These are phyloP conservation scores for Raphanus sativus DNA, from an alignment of 345 rosid genomes.

Conservation along the genomic window DNA sequence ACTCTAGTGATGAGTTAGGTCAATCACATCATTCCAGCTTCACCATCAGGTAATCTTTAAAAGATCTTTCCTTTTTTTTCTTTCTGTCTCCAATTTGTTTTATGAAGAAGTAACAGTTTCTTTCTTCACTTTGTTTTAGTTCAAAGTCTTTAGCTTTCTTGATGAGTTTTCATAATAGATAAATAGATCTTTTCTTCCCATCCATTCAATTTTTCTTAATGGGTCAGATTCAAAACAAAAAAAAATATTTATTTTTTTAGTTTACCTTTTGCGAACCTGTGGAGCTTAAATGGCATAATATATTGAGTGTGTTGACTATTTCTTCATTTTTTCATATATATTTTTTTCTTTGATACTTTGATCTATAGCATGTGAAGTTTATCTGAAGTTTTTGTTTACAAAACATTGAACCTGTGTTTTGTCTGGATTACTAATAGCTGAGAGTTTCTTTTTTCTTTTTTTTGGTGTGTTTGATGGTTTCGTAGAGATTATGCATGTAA, in stretches of 20 bases:
- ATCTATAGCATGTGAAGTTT: conserved; percentile 9
- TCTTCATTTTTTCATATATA: background rate
- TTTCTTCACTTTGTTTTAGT: conserved; percentile 17
- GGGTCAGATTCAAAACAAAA: background rate
- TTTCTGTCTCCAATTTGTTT: background rate
- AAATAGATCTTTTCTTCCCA: conserved; percentile 32
- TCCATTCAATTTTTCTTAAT: conserved; percentile 29
- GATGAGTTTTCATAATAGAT: conserved; percentile 8
- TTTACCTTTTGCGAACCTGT: background rate
- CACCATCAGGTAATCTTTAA: conserved; percentile 70
- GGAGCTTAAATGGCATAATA: background rate
- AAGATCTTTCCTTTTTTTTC: background rate
- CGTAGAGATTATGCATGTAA: conserved; percentile 83
- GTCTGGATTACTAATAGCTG: conserved; percentile 4
- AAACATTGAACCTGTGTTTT: conserved; percentile 17
- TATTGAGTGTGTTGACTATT: conserved; percentile 11
- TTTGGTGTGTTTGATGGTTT: background rate
- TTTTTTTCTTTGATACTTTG: conserved; percentile 21
- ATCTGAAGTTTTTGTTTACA: conserved; percentile 19
- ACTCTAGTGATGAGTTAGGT: conserved; percentile 29
- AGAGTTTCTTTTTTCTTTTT: background rate
- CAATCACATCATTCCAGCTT: conserved; percentile 49
- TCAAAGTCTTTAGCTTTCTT: conserved; percentile 28
- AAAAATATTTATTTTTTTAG: too few species aligned
- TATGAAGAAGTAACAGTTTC: conserved; percentile 11